Evolutionary conservation across 176 grass and related monocot species (phyloP).

Genomic region (Raddia distichophylla): DNA sequence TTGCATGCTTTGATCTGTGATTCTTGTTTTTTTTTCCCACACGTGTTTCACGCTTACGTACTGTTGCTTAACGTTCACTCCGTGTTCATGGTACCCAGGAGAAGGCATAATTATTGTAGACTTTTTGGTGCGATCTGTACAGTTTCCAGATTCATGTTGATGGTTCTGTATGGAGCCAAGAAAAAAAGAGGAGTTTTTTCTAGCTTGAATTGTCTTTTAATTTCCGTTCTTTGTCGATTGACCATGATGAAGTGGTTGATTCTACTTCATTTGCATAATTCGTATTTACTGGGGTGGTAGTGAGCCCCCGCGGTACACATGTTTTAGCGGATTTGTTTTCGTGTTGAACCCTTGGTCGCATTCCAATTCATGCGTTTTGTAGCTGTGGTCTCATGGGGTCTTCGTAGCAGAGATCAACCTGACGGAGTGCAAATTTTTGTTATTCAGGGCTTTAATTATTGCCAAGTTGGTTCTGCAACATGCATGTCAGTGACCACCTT

Average conservation of each 20-base stretch:
- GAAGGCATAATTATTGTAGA: neutral
- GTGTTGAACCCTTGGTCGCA: too few relatives aligned
- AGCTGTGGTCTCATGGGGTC: neutral
- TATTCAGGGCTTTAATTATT: neutral
- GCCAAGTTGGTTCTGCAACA: slow-evolving; percentile 19
- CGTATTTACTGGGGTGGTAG: neutral
- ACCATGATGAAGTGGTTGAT: neutral
- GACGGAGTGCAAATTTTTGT: neutral
- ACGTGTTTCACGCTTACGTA: neutral
- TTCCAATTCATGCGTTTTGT: neutral
- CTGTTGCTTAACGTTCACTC: slow-evolving; percentile 25
- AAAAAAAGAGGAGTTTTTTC: neutral
- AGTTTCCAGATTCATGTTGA: neutral
- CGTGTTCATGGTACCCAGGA: neutral
- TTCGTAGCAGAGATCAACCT: neutral
- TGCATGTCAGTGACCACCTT: slow-evolving; percentile 10
- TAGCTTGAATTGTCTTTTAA: neutral
- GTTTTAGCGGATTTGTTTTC: too few relatives aligned
- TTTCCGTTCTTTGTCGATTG: neutral
- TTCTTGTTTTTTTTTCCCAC: neutral
- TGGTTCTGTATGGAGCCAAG: neutral
- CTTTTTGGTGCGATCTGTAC: neutral
- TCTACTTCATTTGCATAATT: neutral
- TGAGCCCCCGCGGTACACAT: too few relatives aligned
- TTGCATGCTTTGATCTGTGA: neutral